Percentiles rank a stretch among this genome's conserved stretches.
Conservation (phyloP, 2,329 filamentous ascomycete species). For the Scortechinia acanthostroma region DNA sequence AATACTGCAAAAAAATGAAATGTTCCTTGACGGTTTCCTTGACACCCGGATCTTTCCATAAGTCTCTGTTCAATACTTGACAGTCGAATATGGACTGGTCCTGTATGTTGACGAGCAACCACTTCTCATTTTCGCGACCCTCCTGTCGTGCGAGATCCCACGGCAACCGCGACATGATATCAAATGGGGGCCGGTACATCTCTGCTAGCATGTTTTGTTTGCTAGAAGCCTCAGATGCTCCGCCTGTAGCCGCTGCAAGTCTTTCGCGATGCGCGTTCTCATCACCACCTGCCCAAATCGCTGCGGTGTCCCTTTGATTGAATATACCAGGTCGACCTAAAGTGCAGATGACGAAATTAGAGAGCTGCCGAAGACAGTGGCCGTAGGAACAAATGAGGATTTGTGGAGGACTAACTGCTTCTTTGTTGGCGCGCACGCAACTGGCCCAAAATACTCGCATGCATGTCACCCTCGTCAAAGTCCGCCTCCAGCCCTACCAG, state of each 20-base stretch:
- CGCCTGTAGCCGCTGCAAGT: neutral
- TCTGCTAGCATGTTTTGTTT: conserved; percentile 71
- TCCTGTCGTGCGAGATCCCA: conserved; percentile 80
- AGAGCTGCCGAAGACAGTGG: neutral
- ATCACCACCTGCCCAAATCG: neutral
- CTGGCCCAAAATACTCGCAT: neutral
- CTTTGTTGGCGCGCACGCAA: neutral
- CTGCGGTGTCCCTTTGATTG: neutral
- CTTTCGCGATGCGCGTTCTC: neutral
- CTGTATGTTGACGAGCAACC: conserved; percentile 92
- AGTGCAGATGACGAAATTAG: neutral
- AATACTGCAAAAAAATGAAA: conserved; percentile 93
- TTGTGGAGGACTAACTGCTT: neutral
- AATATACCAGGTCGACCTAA: conserved; percentile 1
- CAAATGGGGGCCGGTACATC: conserved; percentile 85
- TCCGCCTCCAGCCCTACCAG: conserved; percentile 61
- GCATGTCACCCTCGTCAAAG: conserved; percentile 40
- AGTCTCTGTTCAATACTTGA: conserved; percentile 84
- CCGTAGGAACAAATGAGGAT: neutral
- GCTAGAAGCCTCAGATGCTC: neutral
- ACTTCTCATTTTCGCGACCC: conserved; percentile 83
- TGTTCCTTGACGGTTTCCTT: conserved; percentile 78
- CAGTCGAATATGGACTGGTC: conserved; percentile 91
- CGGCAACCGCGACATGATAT: conserved; percentile 72
- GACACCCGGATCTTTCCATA: conserved; percentile 84